These are phyloP conservation scores for Nadsonia starkeyi-henricii DNA, from an alignment of 1,139 yeast species.

Conservation along the genomic window DNA sequence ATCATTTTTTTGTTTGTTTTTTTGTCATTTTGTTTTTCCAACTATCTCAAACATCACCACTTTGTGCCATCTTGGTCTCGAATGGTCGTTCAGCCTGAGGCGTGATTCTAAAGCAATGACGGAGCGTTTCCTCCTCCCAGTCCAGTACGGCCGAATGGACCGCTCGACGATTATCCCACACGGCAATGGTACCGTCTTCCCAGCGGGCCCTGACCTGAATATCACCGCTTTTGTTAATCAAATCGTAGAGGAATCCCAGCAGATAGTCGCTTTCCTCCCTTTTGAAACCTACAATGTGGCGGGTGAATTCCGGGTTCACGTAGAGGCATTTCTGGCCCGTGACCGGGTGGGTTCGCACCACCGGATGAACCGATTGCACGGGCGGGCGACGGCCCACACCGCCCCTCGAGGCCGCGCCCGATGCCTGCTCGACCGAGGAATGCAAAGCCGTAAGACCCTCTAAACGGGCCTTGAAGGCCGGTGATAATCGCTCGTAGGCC, in stretches of 20 bases:
- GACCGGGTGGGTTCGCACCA: constrained; percentile 46
- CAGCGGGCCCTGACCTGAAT: constrained; percentile 44
- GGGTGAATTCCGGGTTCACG: constrained; percentile 41
- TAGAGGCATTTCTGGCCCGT: constrained; percentile 38
- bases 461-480: constrained; percentile 35
- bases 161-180: constrained; percentile 59
- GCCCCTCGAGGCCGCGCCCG: constrained; percentile 32
- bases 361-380: constrained; percentile 38
- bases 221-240: constrained; percentile 36
- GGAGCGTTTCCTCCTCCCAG: constrained; percentile 12
- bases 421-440: constrained; percentile 39
- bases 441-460: constrained; percentile 40
- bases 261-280: constrained; percentile 40
- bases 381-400: constrained; percentile 39
- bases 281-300: constrained; percentile 42
- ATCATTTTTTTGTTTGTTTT: no score
- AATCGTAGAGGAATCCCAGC: constrained; percentile 36
- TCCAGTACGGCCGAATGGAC: constrained; percentile 44
- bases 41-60: no score
- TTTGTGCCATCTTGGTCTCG: constrained; percentile 2
- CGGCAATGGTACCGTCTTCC: constrained; percentile 43
- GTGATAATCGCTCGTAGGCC: constrained; percentile 45
- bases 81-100: constrained; percentile 21
- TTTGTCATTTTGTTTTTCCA: no score
- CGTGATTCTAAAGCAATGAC: constrained; percentile 22